Percentiles rank a stretch among this genome's conserved stretches.
Evolutionary conservation across 805 yeast species (phyloP).

Genomic region (Wickerhamiella brachini): DNA sequence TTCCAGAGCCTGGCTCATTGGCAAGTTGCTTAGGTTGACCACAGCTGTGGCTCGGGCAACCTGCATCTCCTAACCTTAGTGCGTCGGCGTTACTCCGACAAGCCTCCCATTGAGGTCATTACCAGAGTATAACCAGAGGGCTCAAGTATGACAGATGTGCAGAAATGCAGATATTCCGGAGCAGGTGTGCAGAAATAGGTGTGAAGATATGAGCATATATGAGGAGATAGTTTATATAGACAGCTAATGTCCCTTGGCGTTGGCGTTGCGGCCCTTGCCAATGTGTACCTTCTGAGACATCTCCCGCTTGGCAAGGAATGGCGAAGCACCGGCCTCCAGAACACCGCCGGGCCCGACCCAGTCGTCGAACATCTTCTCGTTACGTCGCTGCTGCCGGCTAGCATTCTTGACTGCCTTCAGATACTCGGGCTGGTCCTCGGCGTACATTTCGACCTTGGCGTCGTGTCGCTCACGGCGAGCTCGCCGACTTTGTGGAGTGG

Average conservation of each 20-base stretch:
- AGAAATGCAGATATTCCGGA: too few relatives aligned
- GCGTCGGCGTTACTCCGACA: too few relatives aligned
- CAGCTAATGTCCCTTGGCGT: slow-evolving; percentile 28
- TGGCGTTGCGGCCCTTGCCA: slow-evolving; percentile 76
- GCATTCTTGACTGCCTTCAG: slow-evolving; percentile 76
- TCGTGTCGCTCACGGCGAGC: slow-evolving; percentile 68
- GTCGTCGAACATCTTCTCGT: slow-evolving; percentile 70
- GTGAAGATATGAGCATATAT: too few relatives aligned
- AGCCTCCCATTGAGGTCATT: too few relatives aligned
- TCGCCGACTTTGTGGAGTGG: slow-evolving; percentile 78
- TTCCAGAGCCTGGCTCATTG: slow-evolving; percentile 1
- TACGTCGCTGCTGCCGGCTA: slow-evolving; percentile 72
- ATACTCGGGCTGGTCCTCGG: slow-evolving; percentile 94
- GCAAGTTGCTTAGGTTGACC: background rate
- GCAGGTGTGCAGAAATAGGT: too few relatives aligned
- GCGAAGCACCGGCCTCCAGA: slow-evolving; percentile 65
- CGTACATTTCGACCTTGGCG: slow-evolving; percentile 54
- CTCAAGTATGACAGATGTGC: too few relatives aligned
- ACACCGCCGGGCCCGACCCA: slow-evolving; percentile 95
- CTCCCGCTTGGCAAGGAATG: slow-evolving; percentile 57
- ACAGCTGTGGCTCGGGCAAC: background rate
- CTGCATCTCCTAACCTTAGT: background rate
- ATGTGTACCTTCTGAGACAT: slow-evolving; percentile 44
- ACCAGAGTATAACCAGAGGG: too few relatives aligned
- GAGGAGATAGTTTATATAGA: too few relatives aligned